Base-by-base conservation (phyloP, 2,329 filamentous ascomycete species). In the Pseudocercospora pini-densiflorae region DNA sequence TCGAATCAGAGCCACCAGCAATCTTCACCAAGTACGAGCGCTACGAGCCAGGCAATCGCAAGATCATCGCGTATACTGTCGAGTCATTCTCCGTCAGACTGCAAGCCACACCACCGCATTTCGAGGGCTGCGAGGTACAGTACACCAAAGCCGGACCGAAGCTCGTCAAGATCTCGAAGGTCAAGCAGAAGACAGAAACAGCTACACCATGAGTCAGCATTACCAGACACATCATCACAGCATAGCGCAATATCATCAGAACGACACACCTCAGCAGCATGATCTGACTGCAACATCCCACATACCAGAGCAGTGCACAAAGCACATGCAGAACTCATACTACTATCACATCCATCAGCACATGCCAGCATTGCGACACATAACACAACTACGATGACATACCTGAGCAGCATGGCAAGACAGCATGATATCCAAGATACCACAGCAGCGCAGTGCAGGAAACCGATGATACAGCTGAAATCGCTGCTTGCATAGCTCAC, bases 41-140 rank as follows among this genome's bases (percentile, higher is more conserved):
- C 16, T 74, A 68, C 64, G 31, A 63, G 63, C 68, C 69, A 2
- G 73, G 68, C 49, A 73, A 73, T 47, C 14, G 33, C n/a, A 67
- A 68, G 23, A 68, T 74, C 51, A 14, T 75, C 36, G 70, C 71
- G 27, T 74, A 63, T 61, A 73, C 74, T 61, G 54, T 54, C 12
- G 59, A 49, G 10, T 70, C 65, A 23, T 61, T 68, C 16, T 55
- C 65, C 40, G 40, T 74, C 10, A 33, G 59, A 5, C 58, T 73
- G 7, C 43, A 65, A 24, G 60, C 43, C n/a, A 68, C 67, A 21
- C 72, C 67, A 12, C 47, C 29, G 45, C 40, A 49, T 16, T 63
- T 68, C 62, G 49, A 61, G 19, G 60, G 61, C 33, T 59, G 45
- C 51, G 64, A 62, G 21, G 67, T 75, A 55, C 53, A 66, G 62